Evolutionary conservation across 1,139 yeast species (phyloP).

Genomic region (Suhomyces bokatorum): DNA sequence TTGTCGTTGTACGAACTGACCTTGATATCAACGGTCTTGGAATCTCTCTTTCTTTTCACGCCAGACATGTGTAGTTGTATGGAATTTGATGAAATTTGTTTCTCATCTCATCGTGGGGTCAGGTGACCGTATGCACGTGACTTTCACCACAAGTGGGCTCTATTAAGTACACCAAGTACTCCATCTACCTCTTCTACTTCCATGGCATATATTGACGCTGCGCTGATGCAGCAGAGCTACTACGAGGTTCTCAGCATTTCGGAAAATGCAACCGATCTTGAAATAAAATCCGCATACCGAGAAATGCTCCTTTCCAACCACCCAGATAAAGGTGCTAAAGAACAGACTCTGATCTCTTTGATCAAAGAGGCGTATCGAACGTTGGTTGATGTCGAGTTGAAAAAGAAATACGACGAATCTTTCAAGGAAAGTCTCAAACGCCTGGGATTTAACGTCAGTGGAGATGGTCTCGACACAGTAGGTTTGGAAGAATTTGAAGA

Average conservation of each 20-base stretch:
- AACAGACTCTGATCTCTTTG: conserved; percentile 28
- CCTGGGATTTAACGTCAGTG: conserved; percentile 52
- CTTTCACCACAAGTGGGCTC: too few relatives aligned
- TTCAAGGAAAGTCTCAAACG: conserved; percentile 40
- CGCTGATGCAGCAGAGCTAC: conserved; percentile 19
- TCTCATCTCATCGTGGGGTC: conserved; percentile 13
- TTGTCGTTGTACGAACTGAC: conserved; percentile 33
- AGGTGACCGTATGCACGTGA: conserved; percentile 3
- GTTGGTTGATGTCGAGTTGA: conserved; percentile 38
- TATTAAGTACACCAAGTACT: not conserved
- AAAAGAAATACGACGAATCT: conserved; percentile 51
- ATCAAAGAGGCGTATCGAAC: conserved; percentile 63
- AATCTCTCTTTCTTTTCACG: conserved; percentile 25
- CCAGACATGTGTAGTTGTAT: conserved; percentile 18
- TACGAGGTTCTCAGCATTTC: conserved; percentile 57
- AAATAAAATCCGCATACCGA: conserved; percentile 63
- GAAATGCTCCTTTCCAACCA: conserved; percentile 59
- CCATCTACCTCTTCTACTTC: too few relatives aligned
- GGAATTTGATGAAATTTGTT: conserved; percentile 3
- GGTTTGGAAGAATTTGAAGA: conserved; percentile 60
- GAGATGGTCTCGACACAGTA: conserved; percentile 67
- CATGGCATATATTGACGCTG: conserved; percentile 10
- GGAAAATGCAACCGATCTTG: conserved; percentile 34
- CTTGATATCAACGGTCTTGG: conserved; percentile 31
- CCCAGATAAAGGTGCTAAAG: conserved; percentile 61